Base-by-base conservation (phyloP, 129 eudicot species). In the Tagetes patula region DNA sequence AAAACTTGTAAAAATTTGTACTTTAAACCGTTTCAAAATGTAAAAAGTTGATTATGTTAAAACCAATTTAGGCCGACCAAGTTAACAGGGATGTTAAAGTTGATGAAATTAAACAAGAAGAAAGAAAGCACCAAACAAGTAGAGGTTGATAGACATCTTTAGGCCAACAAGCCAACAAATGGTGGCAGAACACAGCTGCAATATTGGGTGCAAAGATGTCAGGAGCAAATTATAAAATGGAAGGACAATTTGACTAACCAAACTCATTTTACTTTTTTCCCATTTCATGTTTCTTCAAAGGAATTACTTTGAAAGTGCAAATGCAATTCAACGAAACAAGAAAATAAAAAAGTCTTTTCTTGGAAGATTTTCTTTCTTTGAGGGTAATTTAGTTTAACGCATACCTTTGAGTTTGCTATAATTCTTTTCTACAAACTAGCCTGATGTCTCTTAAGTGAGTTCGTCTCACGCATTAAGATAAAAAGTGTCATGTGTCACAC, bases 81-180 rank as follows among this genome's bases (percentile, higher is more conserved):
- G 64, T 65, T 60, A 77, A 70, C 55, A 37, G 60, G 75, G 70
- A 60, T 60, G 70, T 38, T 41, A 42, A 61, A 46, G 59, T 53
- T 38, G 7, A 59, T 10, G 32, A 33, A 31, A 34, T 58, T 3
- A 37, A 70, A 37, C 31, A 59, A 61, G 54, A 66, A 65, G 50
- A 65, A 63, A 78, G 64, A 54, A 63, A 48, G 48, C 67, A 70
- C 6, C 60, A 73, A 77, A 53, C 36, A 65, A 52, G 73, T 71
- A 72, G 47, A 64, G 75, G 65, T 67, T 67, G 49, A 7, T 55
- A 73, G 83, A 79, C 74, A 76, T 69, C 71, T 81, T 77, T 80
- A 72, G 85, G 77, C 74, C 82, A 84, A 84, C 85, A 69, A 84
- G 54, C 87, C 82, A 84, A 84, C 87, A 84, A 69, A 76, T 69